phyloP scores from a whole-genome alignment of 495 filamentous ascomycete genomes.

The Talaromyces stipitatus region DNA sequence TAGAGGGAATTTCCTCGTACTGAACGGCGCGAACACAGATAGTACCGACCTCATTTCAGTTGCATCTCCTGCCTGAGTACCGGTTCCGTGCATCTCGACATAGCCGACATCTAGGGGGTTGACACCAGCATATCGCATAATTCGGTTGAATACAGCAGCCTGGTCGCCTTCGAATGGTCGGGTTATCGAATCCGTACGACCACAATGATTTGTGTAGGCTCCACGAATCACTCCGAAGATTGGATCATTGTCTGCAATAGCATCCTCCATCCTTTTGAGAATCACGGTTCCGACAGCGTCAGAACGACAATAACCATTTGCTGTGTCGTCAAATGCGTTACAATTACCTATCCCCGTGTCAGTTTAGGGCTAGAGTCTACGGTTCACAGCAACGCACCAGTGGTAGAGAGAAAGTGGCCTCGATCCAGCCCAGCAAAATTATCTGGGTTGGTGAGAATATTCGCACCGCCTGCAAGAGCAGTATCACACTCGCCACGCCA shows the following conservation, averaged over 20 bases:
- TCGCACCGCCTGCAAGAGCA: constrained; percentile 65
- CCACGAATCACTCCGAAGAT: constrained; percentile 63
- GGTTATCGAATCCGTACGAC: constrained; percentile 64
- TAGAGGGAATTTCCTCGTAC: constrained; percentile 8
- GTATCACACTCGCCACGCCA: constrained; percentile 63
- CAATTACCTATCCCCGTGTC: constrained; percentile 24
- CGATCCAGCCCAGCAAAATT: constrained; percentile 60
- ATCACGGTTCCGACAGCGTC: constrained; percentile 65
- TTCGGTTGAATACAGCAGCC: constrained; percentile 29
- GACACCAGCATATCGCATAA: constrained; percentile 35
- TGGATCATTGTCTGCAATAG: constrained; percentile 60
- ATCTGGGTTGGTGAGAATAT: constrained; percentile 61
- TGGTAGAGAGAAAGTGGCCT: constrained; percentile 65
- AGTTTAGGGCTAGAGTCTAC: background rate
- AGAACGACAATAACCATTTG: constrained; percentile 71
- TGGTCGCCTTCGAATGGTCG: constrained; percentile 43
- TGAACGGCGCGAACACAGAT: constrained; percentile 17
- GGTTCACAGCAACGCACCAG: constrained; percentile 22
- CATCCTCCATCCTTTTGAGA: constrained; percentile 69
- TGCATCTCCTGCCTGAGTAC: constrained; percentile 34
- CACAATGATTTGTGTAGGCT: constrained; percentile 66
- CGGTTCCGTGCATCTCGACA: constrained; percentile 44
- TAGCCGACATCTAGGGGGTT: constrained; percentile 41
- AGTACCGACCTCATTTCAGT: constrained; percentile 23
- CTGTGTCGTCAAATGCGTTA: constrained; percentile 63